Evolutionary conservation across 306 rosid genomes (phyloP).

Genomic region (Quercus glauca): DNA sequence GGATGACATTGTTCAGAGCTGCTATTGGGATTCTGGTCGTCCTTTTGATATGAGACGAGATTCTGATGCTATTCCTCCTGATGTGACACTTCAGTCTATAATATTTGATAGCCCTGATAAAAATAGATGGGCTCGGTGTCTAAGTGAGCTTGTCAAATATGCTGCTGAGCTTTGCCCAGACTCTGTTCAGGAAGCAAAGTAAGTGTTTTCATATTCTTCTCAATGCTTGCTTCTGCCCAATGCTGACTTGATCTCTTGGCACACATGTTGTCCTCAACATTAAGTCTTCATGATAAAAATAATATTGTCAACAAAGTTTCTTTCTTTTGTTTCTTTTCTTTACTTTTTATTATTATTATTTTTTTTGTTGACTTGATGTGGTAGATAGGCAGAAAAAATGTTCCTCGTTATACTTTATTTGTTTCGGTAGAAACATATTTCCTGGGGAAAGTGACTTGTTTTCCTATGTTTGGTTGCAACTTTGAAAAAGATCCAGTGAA

Average conservation of each 20-base stretch:
- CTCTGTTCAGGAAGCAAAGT: constrained; percentile 93
- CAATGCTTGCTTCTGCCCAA: neutral
- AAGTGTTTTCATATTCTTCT: constrained; percentile 28
- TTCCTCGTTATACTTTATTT: neutral
- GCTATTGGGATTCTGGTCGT: constrained; percentile 96
- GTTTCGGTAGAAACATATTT: too few species aligned
- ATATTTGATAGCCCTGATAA: constrained; percentile 98
- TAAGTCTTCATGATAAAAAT: neutral
- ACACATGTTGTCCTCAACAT: neutral
- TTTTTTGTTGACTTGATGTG: neutral
- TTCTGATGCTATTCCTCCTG: constrained; percentile 92
- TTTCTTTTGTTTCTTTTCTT: neutral
- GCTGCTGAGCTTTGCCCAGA: constrained; percentile 97
- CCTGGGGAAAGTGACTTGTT: too few species aligned
- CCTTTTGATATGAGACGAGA: constrained; percentile 95
- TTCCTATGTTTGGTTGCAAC: too few species aligned
- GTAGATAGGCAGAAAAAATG: neutral
- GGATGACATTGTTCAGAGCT: constrained; percentile 97
- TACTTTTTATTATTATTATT: too few species aligned
- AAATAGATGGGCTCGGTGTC: constrained; percentile 98
- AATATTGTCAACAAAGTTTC: neutral
- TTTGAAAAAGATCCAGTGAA: too few species aligned
- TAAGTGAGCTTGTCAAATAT: constrained; percentile 88
- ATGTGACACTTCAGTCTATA: constrained; percentile 89
- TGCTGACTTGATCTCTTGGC: neutral